Percentiles rank a stretch among this genome's conserved stretches.
phyloP scores from a whole-genome alignment of 2,329 filamentous ascomycete species.

The Ophiosphaerella korrae region DNA sequence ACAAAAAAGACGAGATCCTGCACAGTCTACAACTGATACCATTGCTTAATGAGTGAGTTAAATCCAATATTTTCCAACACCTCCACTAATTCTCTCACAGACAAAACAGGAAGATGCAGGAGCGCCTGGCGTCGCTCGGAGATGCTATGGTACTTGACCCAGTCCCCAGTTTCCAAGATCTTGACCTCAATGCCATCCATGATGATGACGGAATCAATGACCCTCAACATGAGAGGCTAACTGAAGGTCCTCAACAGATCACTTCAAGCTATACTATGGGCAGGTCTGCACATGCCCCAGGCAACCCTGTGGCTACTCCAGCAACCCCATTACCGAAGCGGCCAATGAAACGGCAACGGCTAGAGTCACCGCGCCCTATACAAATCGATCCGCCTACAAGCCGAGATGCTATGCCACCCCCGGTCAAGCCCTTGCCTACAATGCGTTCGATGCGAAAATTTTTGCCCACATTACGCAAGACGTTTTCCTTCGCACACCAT shows the following conservation, averaged over 20 bases:
- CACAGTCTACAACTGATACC: constrained; percentile 37
- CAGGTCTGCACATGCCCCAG: constrained; percentile 23
- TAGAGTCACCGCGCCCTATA: constrained; percentile 35
- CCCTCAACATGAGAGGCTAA: neutral
- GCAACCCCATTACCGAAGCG: constrained; percentile 22
- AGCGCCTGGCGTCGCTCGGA: constrained; percentile 33
- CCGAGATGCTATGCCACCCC: constrained; percentile 49
- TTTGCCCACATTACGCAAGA: constrained; percentile 30
- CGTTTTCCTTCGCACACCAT: constrained; percentile 15
- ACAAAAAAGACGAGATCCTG: constrained; percentile 29
- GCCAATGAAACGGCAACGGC: constrained; percentile 39
- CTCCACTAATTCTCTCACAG: constrained; percentile 23
- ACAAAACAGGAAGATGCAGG: constrained; percentile 37
- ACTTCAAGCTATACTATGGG: constrained; percentile 32
- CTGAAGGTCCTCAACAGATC: constrained; percentile 13
- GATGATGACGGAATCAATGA: constrained; percentile 10
- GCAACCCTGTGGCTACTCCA: constrained; percentile 5
- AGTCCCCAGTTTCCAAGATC: constrained; percentile 23
- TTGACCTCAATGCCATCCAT: constrained; percentile 12
- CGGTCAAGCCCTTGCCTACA: constrained; percentile 30
- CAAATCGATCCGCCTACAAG: constrained; percentile 23
- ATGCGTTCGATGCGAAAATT: constrained; percentile 36
- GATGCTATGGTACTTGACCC: constrained; percentile 35
- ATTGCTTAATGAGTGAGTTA: constrained; percentile 32
- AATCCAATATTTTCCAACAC: too few species aligned